A percentile compares a stretch with the other conserved stretches of the same genome.
These are phyloP conservation scores for Delonix regia DNA, from an alignment of 306 rosid genomes.

Conservation along the genomic window DNA sequence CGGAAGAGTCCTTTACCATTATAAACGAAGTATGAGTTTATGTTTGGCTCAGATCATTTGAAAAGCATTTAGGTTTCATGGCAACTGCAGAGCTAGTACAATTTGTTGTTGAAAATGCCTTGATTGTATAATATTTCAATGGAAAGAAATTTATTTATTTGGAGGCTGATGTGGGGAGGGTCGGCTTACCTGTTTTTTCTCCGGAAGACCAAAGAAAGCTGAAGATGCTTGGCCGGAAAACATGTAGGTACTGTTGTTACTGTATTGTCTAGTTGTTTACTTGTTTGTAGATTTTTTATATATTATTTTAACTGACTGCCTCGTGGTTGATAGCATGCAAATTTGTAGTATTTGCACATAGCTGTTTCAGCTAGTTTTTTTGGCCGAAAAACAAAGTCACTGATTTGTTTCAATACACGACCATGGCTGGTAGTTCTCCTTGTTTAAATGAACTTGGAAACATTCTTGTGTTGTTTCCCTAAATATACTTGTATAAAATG, in stretches of 20 bases:
- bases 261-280: neutral
- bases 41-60: neutral
- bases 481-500: neutral
- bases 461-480: neutral
- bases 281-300: slow-evolving; percentile 6
- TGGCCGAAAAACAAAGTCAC: neutral
- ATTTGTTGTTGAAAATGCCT: neutral
- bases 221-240: slow-evolving; percentile 11
- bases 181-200: neutral
- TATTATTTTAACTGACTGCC: slow-evolving; percentile 1
- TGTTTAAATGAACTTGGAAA: neutral
- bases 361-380: neutral
- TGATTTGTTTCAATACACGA: neutral
- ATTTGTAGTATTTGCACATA: slow-evolving; percentile 1
- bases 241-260: slow-evolving; percentile 19
- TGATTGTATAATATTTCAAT: neutral
- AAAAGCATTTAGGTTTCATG: neutral
- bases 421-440: neutral
- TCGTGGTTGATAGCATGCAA: slow-evolving; percentile 2
- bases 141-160: neutral
- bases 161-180: neutral
- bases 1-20: slow-evolving; percentile 38
- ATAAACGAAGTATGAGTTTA: neutral
- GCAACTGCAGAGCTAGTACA: neutral
- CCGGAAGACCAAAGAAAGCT: slow-evolving; percentile 1